Evolutionary conservation across 495 filamentous ascomycete species (phyloP).

Genomic region (Neurospora sp.): DNA sequence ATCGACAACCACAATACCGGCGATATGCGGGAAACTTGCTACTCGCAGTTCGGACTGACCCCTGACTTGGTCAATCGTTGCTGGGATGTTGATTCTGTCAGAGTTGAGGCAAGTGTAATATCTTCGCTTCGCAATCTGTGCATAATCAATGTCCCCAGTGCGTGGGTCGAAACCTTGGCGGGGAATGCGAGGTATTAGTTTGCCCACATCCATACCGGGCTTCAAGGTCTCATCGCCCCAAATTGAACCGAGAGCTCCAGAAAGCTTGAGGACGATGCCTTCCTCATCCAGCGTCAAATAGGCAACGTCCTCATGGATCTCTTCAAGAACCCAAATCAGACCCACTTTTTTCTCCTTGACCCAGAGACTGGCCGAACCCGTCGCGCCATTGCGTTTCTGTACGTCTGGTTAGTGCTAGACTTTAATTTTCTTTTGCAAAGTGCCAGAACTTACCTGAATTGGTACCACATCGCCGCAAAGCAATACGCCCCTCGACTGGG

Average conservation of each 20-base stretch:
- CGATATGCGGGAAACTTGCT: slow-evolving; percentile 93
- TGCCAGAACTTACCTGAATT: slow-evolving; percentile 38
- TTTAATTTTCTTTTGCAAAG: neutral
- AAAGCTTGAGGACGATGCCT: slow-evolving; percentile 55
- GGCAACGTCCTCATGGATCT: slow-evolving; percentile 91
- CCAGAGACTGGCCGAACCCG: slow-evolving; percentile 89
- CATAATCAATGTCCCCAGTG: slow-evolving; percentile 60
- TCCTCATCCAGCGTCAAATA: slow-evolving; percentile 61
- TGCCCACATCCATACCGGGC: slow-evolving; percentile 58
- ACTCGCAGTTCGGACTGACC: slow-evolving; percentile 61
- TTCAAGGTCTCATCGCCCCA: slow-evolving; percentile 65
- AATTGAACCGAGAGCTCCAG: slow-evolving; percentile 62
- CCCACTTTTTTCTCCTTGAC: slow-evolving; percentile 94
- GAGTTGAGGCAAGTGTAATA: slow-evolving; percentile 73
- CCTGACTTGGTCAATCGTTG: slow-evolving; percentile 57
- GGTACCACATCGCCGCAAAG: slow-evolving; percentile 96
- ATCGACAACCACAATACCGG: slow-evolving; percentile 85
- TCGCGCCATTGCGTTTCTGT: slow-evolving; percentile 83
- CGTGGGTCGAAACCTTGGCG: slow-evolving; percentile 52
- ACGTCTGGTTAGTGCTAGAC: slow-evolving; percentile 2
- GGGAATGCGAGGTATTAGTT: slow-evolving; percentile 75
- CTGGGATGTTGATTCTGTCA: slow-evolving; percentile 67
- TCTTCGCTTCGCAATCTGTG: slow-evolving; percentile 54
- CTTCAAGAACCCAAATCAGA: slow-evolving; percentile 94
- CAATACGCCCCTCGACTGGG: slow-evolving; percentile 80